These are phyloP conservation scores for Xylaria sp. DNA, from an alignment of 2,329 filamentous ascomycete genomes.

Conservation along the genomic window DNA sequence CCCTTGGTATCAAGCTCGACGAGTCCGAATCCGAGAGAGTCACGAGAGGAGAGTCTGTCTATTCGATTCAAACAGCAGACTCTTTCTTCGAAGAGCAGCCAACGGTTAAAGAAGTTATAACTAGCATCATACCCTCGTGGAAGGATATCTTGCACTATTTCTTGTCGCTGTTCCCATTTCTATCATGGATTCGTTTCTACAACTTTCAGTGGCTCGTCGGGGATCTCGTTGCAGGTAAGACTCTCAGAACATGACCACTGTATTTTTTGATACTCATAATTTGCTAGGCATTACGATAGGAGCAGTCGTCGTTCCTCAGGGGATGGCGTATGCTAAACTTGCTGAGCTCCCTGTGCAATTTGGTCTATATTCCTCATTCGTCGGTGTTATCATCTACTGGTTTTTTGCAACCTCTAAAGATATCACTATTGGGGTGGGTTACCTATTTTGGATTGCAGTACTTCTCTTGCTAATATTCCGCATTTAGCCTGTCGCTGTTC, in stretches of 20 bases:
- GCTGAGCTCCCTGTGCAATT: constrained; percentile 84
- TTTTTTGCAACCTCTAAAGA: constrained; percentile 98
- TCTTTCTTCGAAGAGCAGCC: constrained; percentile 87
- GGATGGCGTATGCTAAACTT: constrained; percentile 92
- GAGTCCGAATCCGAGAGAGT: constrained; percentile 74
- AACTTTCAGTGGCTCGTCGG: constrained; percentile 89
- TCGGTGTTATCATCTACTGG: constrained; percentile 96
- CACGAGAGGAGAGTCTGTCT: constrained; percentile 80
- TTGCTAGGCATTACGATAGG: constrained; percentile 62
- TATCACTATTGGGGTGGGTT: constrained; percentile 89
- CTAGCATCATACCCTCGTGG: constrained; percentile 68
- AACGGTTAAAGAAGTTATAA: constrained; percentile 76
- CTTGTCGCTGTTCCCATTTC: constrained; percentile 83
- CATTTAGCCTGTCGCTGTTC: constrained; percentile 85
- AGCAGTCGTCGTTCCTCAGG: constrained; percentile 87
- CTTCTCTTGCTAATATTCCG: constrained; percentile 32
- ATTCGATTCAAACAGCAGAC: constrained; percentile 77
- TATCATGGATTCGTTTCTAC: constrained; percentile 88
- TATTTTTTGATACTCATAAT: constrained; percentile 37
- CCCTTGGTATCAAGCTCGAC: constrained; percentile 83
- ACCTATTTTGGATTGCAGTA: not conserved
- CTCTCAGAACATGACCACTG: constrained; percentile 21
- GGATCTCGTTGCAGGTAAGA: constrained; percentile 85
- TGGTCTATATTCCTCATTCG: constrained; percentile 94
- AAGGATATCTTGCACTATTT: constrained; percentile 69